A percentile compares a stretch with the other conserved stretches of the same genome.
These are phyloP conservation scores for Claviceps digitariae DNA, from an alignment of 2,329 filamentous ascomycete species.

Conservation along the genomic window DNA sequence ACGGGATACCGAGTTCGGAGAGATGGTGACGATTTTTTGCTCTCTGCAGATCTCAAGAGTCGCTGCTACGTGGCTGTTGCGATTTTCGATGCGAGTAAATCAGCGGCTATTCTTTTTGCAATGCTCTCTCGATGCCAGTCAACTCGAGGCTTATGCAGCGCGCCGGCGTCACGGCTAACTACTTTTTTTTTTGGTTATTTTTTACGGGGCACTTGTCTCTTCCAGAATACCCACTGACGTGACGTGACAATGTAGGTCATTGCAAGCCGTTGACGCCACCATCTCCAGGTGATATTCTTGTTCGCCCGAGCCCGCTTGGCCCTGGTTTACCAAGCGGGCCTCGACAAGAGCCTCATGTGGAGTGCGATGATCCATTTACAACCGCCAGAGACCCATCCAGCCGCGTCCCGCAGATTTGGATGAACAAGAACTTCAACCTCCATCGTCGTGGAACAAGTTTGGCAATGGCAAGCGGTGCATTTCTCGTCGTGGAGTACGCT, in stretches of 20 bases:
- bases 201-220: neutral
- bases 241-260: neutral
- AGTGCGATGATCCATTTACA: conserved; percentile 9
- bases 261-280: neutral
- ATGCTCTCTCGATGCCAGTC: neutral
- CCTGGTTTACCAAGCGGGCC: neutral
- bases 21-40: neutral
- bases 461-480: neutral
- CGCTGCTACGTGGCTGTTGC: neutral
- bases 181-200: neutral
- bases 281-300: neutral
- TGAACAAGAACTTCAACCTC: conserved; percentile 5
- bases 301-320: neutral
- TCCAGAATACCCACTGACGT: neutral
- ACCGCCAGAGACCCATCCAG: conserved; percentile 6
- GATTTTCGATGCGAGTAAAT: neutral
- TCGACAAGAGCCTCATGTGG: conserved; percentile 11
- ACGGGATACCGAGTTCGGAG: conserved; percentile 8
- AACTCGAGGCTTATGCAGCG: neutral
- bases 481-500: neutral
- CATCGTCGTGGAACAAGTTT: neutral
- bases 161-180: neutral
- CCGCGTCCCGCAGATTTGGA: conserved; percentile 6
- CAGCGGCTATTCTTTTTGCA: neutral
- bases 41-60: neutral